Evolutionary conservation across 2,329 filamentous ascomycete genomes (phyloP), one percentile per base, ranked within the genome.

Genomic region (Fragosphaeria purpurea): DNA sequence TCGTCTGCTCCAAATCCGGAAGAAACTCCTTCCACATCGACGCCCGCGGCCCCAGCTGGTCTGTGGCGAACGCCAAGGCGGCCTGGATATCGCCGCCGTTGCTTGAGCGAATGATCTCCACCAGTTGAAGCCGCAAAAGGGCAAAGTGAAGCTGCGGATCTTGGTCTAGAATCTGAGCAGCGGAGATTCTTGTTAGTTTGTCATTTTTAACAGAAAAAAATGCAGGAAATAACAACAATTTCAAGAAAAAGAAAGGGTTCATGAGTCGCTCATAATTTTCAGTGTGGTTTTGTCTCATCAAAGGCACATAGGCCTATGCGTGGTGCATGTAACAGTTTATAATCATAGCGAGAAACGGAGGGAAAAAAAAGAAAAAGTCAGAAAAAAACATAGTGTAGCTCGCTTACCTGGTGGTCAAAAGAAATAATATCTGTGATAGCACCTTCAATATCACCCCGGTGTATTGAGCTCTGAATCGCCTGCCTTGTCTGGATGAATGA

Each of bases 251-350:
- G 44, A 33, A 45, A 48, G 39, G 6, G 52, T 46, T 41, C 40
- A 54, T 33, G 13, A 42, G 33, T 55, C 60, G 76, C 75, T 94
- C 88, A 93, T 89, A 83, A 60, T 60, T 60, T 56, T 68, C 65
- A 70, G 71, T 71, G 76, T 81, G 77, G 77, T 79, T 80, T 83
- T 82, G 41, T 81, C 78, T 97, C 91, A 94, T 94, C 93, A 93
- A 80, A 70, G 80, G 83, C 82, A 80, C 75, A 75, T 79, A 82
- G 81, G 77, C 76, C 76, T 97, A 93, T 88, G 93, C 89, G 93
- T 98, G 93, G 93, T 98, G 93, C 93, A 98, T 98, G 91, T 66
- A 77, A 95, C 82, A 90, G 85, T 78, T 76, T 87, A 75, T 95
- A 95, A 98, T 98, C 93, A 93, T 90, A 70, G 79, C 76, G 79